phyloP scores from a whole-genome alignment of 768 basidiomycete genomes.

The Lentinula lateritia region DNA sequence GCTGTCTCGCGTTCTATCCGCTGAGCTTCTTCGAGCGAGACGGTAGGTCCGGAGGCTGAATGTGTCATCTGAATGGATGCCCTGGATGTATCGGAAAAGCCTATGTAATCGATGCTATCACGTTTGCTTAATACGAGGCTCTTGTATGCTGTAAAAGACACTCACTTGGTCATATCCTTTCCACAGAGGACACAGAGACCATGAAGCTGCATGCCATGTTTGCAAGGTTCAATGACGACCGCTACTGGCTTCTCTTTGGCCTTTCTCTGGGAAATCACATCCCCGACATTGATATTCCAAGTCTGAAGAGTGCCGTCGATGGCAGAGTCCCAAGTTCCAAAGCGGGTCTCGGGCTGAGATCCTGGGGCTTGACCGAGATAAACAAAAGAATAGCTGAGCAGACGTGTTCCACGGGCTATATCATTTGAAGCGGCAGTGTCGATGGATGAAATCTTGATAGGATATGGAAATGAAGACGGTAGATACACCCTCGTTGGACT shows the following conservation, averaged over 20 bases:
- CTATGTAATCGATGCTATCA: slow-evolving; percentile 73
- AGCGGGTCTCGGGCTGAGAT: slow-evolving; percentile 57
- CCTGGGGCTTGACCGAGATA: slow-evolving; percentile 42
- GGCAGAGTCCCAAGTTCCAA: slow-evolving; percentile 88
- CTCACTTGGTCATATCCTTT: slow-evolving; percentile 90
- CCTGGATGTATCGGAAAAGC: slow-evolving; percentile 79
- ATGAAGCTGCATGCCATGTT: slow-evolving; percentile 88
- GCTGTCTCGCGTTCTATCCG: slow-evolving; percentile 83
- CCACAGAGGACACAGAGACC: slow-evolving; percentile 94
- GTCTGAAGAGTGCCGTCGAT: slow-evolving; percentile 71
- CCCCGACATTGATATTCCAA: slow-evolving; percentile 68
- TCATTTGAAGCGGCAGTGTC: slow-evolving; percentile 38
- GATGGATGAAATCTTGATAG: slow-evolving; percentile 74
- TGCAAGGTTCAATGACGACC: slow-evolving; percentile 84
- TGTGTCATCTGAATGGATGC: slow-evolving; percentile 95
- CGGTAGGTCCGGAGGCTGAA: slow-evolving; percentile 84
- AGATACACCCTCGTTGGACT: slow-evolving; percentile 72
- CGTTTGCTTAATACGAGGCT: slow-evolving; percentile 10
- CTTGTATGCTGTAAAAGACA: slow-evolving; percentile 11
- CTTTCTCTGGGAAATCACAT: slow-evolving; percentile 52
- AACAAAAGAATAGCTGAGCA: slow-evolving; percentile 82
- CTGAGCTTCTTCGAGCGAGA: slow-evolving; percentile 89
- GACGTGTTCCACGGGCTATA: slow-evolving; percentile 67
- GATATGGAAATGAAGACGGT: slow-evolving; percentile 78
- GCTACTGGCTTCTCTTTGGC: slow-evolving; percentile 60